Conservation (phyloP, 495 filamentous ascomycete genomes). For the Ramalina intermedia region DNA sequence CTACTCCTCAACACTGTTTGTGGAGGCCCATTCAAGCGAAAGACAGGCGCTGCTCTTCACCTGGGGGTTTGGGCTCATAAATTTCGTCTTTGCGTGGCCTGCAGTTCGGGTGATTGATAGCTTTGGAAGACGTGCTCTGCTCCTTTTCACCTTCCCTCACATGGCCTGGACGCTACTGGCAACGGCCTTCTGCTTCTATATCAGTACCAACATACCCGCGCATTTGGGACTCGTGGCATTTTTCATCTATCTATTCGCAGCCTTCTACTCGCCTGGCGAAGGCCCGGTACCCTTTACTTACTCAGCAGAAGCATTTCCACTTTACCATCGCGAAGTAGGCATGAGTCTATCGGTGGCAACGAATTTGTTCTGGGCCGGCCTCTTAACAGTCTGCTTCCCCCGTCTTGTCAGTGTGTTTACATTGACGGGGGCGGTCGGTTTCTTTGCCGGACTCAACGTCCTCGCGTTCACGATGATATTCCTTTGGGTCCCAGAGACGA, state of each 20-base stretch:
- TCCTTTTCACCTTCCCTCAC: slow-evolving; percentile 37
- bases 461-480: slow-evolving; percentile 57
- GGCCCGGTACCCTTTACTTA: slow-evolving; percentile 62
- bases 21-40: slow-evolving; percentile 31
- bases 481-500: slow-evolving; percentile 65
- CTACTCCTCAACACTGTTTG: slow-evolving; percentile 54
- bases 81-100: slow-evolving; percentile 43
- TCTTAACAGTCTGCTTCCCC: slow-evolving; percentile 57
- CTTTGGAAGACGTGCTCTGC: slow-evolving; percentile 32
- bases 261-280: slow-evolving; percentile 56
- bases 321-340: slow-evolving; percentile 59
- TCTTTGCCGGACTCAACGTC: slow-evolving; percentile 56
- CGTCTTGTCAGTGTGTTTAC: slow-evolving; percentile 44
- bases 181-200: slow-evolving; percentile 31
- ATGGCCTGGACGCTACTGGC: slow-evolving; percentile 35
- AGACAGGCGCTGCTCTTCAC: slow-evolving; percentile 36
- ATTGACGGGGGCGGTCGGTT: slow-evolving; percentile 37
- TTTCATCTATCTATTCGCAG: slow-evolving; percentile 53
- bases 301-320: slow-evolving; percentile 68
- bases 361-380: slow-evolving; percentile 58
- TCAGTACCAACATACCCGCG: slow-evolving; percentile 23
- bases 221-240: slow-evolving; percentile 42
- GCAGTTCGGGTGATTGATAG: slow-evolving; percentile 37
- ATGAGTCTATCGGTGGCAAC: slow-evolving; percentile 67
- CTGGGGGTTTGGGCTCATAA: slow-evolving; percentile 41